Conservation (phyloP, 306 rosid genomes). For the Corylus avellana region DNA sequence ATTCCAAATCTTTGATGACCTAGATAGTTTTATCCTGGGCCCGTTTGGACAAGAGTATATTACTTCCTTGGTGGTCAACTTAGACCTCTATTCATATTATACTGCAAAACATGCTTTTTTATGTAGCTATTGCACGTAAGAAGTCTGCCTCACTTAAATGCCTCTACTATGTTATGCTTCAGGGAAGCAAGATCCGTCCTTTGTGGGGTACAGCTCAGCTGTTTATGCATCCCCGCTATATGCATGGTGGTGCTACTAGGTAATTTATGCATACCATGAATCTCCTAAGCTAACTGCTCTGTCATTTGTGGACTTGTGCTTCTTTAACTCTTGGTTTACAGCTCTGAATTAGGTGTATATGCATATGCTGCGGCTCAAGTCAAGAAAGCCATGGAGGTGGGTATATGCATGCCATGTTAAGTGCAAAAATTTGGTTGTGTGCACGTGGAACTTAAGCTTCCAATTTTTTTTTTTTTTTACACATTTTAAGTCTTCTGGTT, state of each 20-base stretch:
- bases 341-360: constrained; percentile 79
- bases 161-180: constrained; percentile 13
- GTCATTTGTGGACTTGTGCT: constrained; percentile 24
- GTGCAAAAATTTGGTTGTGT: neutral
- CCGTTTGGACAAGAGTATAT: neutral
- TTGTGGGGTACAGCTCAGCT: constrained; percentile 98
- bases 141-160: constrained; percentile 3
- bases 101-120: neutral
- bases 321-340: constrained; percentile 40
- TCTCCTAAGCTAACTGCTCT: constrained; percentile 8
- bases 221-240: constrained; percentile 92
- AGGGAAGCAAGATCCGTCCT: constrained; percentile 69
- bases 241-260: constrained; percentile 99
- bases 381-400: constrained; percentile 95
- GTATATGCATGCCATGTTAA: constrained; percentile 11
- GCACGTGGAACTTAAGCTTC: neutral
- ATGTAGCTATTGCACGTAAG: constrained; percentile 1
- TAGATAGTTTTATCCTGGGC: neutral
- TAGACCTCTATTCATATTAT: neutral
- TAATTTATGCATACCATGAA: constrained; percentile 25
- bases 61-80: neutral
- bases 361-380: constrained; percentile 98
- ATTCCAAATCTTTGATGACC: neutral
- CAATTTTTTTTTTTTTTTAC: neutral
- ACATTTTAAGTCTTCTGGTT: constrained; percentile 25